A percentile compares a stretch with the other conserved stretches of the same genome.
phyloP scores from a whole-genome alignment of 2,329 filamentous ascomycete genomes.

The Ophiostoma sp. region DNA sequence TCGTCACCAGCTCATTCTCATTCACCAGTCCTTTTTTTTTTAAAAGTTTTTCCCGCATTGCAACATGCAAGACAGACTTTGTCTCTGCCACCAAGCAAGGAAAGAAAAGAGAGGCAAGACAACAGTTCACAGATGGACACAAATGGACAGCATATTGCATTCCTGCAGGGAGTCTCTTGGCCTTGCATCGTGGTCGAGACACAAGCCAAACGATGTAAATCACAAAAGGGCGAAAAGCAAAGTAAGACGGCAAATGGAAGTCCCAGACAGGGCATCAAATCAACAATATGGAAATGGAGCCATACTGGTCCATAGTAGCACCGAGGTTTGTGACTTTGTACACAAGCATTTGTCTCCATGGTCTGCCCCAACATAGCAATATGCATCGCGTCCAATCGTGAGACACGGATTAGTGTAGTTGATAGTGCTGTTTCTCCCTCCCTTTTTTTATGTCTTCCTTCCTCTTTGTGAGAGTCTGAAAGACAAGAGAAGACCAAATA shows the following conservation, averaged over 20 bases:
- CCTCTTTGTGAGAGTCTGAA: background rate
- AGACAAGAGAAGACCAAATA: background rate
- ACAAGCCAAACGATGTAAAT: background rate
- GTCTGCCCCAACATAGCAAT: background rate
- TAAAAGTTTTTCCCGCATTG: background rate
- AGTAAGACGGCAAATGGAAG: background rate
- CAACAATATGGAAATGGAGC: background rate
- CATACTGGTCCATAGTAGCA: background rate
- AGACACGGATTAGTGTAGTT: conserved; percentile 16
- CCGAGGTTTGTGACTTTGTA: background rate
- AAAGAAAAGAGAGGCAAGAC: conserved; percentile 1
- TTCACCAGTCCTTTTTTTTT: background rate
- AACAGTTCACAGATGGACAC: background rate
- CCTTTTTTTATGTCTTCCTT: background rate
- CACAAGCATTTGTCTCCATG: background rate
- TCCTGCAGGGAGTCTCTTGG: background rate
- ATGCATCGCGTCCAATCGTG: conserved; percentile 20
- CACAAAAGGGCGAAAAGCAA: background rate
- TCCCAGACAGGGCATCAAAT: background rate
- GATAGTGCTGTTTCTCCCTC: conserved; percentile 13
- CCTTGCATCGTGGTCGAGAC: conserved; percentile 4
- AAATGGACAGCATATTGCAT: background rate
- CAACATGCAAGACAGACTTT: background rate
- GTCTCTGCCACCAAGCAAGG: background rate
- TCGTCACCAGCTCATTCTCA: background rate